phyloP scores from a whole-genome alignment of 495 filamentous ascomycete species.

The Hamigera avellanea region DNA sequence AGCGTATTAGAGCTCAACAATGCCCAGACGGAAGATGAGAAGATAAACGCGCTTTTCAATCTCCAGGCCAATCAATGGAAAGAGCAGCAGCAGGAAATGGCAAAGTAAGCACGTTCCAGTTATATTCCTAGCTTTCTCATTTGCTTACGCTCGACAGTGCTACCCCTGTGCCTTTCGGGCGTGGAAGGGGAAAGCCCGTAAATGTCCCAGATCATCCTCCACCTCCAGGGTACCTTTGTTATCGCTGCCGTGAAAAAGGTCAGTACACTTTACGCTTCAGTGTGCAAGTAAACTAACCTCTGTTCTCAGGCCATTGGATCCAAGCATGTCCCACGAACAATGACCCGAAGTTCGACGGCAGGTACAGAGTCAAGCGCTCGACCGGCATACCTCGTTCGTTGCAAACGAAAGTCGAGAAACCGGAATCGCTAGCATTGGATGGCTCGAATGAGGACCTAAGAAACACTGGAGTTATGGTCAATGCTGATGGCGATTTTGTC shows the following conservation, averaged over 20 bases:
- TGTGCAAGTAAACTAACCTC: conserved; percentile 2
- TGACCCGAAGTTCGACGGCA: conserved; percentile 87
- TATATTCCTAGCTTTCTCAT: background rate
- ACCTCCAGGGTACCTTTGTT: conserved; percentile 88
- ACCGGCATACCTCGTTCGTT: conserved; percentile 93
- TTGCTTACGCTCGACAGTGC: conserved; percentile 41
- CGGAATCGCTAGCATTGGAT: conserved; percentile 59
- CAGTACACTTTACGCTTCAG: conserved; percentile 3
- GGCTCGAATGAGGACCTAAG: conserved; percentile 64
- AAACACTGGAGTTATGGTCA: conserved; percentile 87
- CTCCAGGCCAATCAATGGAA: conserved; percentile 78
- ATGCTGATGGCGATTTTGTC: conserved; percentile 93
- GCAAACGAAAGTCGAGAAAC: conserved; percentile 87
- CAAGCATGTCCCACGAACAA: conserved; percentile 94
- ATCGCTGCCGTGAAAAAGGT: conserved; percentile 94
- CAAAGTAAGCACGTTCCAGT: conserved; percentile 54
- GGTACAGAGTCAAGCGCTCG: conserved; percentile 82
- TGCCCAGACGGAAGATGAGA: conserved; percentile 79
- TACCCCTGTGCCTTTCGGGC: conserved; percentile 48
- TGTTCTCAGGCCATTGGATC: conserved; percentile 73
- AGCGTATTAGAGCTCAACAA: conserved; percentile 50
- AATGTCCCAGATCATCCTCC: conserved; percentile 84
- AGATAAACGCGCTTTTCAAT: conserved; percentile 79
- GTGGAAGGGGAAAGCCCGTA: conserved; percentile 46
- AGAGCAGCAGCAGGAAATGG: conserved; percentile 82